Conservation (phyloP, 164 flowering plant species). For the Stephania yunnanensis region DNA sequence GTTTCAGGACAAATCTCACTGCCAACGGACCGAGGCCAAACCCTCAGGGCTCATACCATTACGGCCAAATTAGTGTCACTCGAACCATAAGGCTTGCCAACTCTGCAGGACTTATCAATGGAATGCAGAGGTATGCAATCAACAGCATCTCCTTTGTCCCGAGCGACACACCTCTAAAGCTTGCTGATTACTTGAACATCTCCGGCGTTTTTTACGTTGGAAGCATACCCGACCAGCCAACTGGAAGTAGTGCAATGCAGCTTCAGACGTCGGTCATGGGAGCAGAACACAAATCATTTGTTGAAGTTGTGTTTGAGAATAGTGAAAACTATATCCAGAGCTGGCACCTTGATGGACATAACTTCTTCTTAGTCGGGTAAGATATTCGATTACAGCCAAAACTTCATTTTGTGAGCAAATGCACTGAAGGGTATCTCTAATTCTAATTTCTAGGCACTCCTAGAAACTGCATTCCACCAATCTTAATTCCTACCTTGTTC, state of each 20-base stretch:
- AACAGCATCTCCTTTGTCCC: conserved; percentile 73
- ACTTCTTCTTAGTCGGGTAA: conserved; percentile 84
- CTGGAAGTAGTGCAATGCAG: conserved; percentile 16
- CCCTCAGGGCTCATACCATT: conserved; percentile 94
- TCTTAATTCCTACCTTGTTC: neutral
- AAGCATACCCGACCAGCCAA: conserved; percentile 55
- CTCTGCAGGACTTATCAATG: conserved; percentile 40
- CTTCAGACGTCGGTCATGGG: conserved; percentile 73
- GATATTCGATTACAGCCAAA: neutral
- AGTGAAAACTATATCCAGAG: conserved; percentile 52
- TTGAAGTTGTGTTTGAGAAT: conserved; percentile 80
- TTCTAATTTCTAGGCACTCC: no score
- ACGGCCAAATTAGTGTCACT: conserved; percentile 47
- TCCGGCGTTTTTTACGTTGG: conserved; percentile 64
- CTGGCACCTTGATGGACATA: conserved; percentile 80
- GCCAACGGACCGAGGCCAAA: conserved; percentile 92
- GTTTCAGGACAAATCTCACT: conserved; percentile 61
- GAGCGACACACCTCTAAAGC: conserved; percentile 76
- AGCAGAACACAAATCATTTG: conserved; percentile 56
- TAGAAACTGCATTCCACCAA: neutral
- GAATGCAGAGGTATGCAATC: conserved; percentile 68
- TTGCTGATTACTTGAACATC: conserved; percentile 76
- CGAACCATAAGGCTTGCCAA: conserved; percentile 53
- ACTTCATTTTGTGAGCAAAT: neutral
- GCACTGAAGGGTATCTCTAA: no score